Base-by-base conservation (phyloP, 257 asterid genomes). In the Penstemon davidsonii region DNA sequence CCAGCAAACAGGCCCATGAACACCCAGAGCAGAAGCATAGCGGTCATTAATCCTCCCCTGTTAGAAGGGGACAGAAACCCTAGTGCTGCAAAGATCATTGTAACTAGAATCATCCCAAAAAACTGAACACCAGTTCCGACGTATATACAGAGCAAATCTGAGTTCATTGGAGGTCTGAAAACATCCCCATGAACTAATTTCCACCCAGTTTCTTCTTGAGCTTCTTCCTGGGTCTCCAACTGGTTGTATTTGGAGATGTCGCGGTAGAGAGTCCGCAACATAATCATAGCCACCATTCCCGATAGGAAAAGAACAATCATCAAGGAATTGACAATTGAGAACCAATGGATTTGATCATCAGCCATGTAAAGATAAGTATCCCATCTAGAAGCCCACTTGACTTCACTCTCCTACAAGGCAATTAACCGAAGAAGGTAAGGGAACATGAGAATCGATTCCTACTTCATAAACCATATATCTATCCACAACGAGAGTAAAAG, bases 321-420 rank as follows among this genome's bases (percentile, higher is more conserved):
- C 75, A 90, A 77, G n/a, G 97, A 90, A 66, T 90, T 90, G 18
- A 90, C 96, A 3, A 90, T 86, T 3, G 96, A 90, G 80, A 90
- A 90, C 97, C 96, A 90, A 73, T 90, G 96, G 70, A 90, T 90
- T 81, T 90, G 97, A 76, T 90, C 97, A 71, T 90, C 97, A 52
- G 96, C 84, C 97, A 90, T 86, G 69, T 83, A 81, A 58, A 91
- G 95, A 69, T 91, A 91, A 0, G 96, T 86, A 62, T 91, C 97
- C 97, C 97, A 91, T 76, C 97, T 80, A 62, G 97, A 91, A 50
- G 97, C 96, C 97, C 97, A 91, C 89, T 91, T 91, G 69, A 91
- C 78, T 45, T 86, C 95, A 46, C 96, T 91, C 74, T 88, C 90
- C 96, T 88, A 78, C 62, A 77, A 72, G 71, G 56, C 4, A 58